Base-by-base conservation (phyloP, 495 filamentous ascomycete genomes). In the Chaetomium fimeti region DNA sequence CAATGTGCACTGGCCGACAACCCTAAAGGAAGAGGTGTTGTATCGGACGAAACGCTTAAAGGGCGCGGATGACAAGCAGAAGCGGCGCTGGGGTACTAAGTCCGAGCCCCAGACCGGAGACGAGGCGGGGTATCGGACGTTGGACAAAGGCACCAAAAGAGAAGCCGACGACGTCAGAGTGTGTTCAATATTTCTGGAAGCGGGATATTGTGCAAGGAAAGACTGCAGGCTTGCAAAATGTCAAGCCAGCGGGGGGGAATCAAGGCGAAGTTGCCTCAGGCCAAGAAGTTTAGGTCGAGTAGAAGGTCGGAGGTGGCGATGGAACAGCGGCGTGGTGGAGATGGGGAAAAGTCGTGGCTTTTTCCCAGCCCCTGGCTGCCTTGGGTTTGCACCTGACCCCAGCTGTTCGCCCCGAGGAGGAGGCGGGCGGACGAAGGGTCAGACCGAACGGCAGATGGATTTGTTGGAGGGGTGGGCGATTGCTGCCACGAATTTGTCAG, bases 401-500 rank as follows among this genome's bases (percentile, higher is more conserved):
- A 18, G 12, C 51, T 24, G 20, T 13, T 61, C 38, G 16, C 36
- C 28, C 27, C 51, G 29, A 15, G 5, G 29, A 11, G 43, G 12
- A 47, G 43, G 43, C 43, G 43, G 15, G 43, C n/a, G 28, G 47
- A 9, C 25, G 55, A 59, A 28, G 45, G 42, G 62, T 60, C 62
- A 64, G 62, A 64, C 55, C 56, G 62, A 64, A 15, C 22, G 48
- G 48, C 48, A 24, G 9, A 43, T 36, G 32, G 32, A 58, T n/a
- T 42, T 40, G 54, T 20, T 2, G 48, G 13, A 42, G 27, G 59
- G 49, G 54, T 36, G 42, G 58, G 25, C 43, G 53, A 52, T 58
- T 53, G 42, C 63, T 36, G 12, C 45, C 29, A 20, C 51, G 36
- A 63, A 67, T 67, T 67, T 67, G 65, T 67, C 65, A 67, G 65